Percentiles rank a stretch among this genome's conserved stretches.
phyloP scores from a whole-genome alignment of 768 basidiomycete genomes.

The Hydnum rufescens region DNA sequence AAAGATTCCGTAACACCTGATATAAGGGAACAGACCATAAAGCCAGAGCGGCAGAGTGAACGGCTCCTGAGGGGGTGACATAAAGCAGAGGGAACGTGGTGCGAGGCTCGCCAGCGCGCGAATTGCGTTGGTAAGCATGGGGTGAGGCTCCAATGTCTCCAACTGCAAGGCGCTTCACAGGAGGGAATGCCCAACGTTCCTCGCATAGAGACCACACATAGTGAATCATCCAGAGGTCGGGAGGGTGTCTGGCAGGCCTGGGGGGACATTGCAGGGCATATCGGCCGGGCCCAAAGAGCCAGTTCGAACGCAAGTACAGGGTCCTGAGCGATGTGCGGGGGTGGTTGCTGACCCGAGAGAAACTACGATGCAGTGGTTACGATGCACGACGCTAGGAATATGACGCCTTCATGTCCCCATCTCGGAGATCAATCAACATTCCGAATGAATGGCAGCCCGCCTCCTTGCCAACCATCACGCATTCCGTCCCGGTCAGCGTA shows the following conservation, averaged over 20 bases:
- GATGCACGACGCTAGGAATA: not conserved
- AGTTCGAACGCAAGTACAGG: not conserved
- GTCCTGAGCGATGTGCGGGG: not conserved
- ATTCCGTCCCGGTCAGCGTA: not conserved
- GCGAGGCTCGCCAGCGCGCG: not conserved
- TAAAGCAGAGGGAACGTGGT: not conserved
- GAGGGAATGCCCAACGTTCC: not conserved
- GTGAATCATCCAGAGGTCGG: not conserved
- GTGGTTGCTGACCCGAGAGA: not conserved
- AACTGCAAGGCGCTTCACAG: not conserved
- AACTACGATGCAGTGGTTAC: not conserved
- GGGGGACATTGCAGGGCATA: not conserved
- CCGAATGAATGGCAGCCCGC: conserved; percentile 1
- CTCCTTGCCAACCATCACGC: not conserved
- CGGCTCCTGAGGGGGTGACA: too few relatives aligned
- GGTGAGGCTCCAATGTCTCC: not conserved
- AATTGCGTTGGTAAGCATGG: not conserved
- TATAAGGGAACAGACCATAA: too few relatives aligned
- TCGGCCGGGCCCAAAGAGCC: not conserved
- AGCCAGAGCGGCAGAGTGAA: too few relatives aligned
- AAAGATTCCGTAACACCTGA: too few relatives aligned
- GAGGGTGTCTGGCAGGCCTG: not conserved
- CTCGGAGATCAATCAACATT: not conserved
- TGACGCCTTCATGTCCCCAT: not conserved
- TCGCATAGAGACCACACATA: not conserved